These are phyloP conservation scores for Furcasterigmium furcatum DNA, from an alignment of 2,329 filamentous ascomycete genomes.

Conservation along the genomic window DNA sequence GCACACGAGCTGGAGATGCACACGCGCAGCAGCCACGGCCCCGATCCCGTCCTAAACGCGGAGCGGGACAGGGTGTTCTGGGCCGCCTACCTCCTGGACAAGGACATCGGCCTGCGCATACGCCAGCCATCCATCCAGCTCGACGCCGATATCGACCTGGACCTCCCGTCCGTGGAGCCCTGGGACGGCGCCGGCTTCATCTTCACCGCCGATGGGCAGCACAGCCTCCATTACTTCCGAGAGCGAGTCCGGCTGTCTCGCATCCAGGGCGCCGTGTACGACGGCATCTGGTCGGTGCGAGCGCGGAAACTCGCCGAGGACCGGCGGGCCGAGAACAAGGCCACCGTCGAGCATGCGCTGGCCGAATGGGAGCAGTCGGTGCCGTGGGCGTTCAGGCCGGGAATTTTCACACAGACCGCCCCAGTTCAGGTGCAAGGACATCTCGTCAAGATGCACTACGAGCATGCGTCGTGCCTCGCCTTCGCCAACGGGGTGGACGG, in stretches of 20 bases:
- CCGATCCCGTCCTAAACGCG: constrained; percentile 14
- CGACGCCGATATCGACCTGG: constrained; percentile 9
- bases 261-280: too few species aligned
- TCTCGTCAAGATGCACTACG: too few species aligned
- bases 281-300: too few species aligned
- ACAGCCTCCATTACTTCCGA: constrained; percentile 9
- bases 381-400: too few species aligned
- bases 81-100: constrained; percentile 25
- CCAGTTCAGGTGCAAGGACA: too few species aligned
- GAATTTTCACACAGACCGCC: too few species aligned
- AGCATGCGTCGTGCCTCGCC: too few species aligned
- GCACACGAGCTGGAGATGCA: constrained; percentile 21
- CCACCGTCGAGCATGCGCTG: too few species aligned
- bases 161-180: constrained; percentile 4
- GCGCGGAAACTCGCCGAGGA: too few species aligned
- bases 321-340: too few species aligned
- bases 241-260: constrained; percentile 5
- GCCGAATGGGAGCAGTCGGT: too few species aligned
- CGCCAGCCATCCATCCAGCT: constrained; percentile 8
- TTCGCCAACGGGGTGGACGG: too few species aligned
- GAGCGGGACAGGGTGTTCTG: constrained; percentile 25
- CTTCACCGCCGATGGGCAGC: constrained; percentile 1
- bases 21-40: constrained; percentile 11
- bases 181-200: constrained; percentile 5
- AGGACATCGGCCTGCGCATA: constrained; percentile 8